These are phyloP conservation scores for Metschnikowia continentalis DNA, from an alignment of 805 yeast genomes.

Conservation along the genomic window DNA sequence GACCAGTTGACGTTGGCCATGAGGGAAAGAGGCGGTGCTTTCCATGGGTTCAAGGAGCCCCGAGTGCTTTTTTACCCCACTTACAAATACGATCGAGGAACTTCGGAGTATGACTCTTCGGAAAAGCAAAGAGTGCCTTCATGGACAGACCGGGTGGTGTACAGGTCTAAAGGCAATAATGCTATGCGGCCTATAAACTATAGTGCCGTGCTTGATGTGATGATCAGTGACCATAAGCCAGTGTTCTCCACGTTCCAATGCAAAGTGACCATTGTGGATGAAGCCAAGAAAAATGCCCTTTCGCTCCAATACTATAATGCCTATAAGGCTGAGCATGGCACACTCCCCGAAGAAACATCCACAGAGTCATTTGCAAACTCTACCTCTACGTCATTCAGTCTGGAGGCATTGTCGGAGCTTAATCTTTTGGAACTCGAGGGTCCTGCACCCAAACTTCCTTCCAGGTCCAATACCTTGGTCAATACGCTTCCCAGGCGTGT, in stretches of 20 bases:
- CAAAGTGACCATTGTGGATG: slow-evolving; percentile 62
- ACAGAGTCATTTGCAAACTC: slow-evolving; percentile 4
- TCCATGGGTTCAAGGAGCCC: slow-evolving; percentile 72
- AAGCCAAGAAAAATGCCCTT: slow-evolving; percentile 26
- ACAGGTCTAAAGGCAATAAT: slow-evolving; percentile 44
- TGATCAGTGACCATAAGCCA: slow-evolving; percentile 87
- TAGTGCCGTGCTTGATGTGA: slow-evolving; percentile 54
- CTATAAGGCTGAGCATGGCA: slow-evolving; percentile 29
- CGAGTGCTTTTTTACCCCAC: slow-evolving; percentile 82
- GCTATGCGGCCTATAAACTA: slow-evolving; percentile 60
- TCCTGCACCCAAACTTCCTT: slow-evolving; percentile 23
- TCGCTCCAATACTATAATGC: slow-evolving; percentile 25
- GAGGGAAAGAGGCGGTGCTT: slow-evolving; percentile 51
- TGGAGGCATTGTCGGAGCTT: slow-evolving; percentile 31
- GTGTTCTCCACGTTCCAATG: slow-evolving; percentile 77
- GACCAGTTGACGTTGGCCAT: slow-evolving; percentile 83
- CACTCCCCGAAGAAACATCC: slow-evolving; percentile 11
- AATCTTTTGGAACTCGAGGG: slow-evolving; percentile 31
- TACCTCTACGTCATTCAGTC: slow-evolving; percentile 18
- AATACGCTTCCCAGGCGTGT: slow-evolving; percentile 22
- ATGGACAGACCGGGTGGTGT: slow-evolving; percentile 91
- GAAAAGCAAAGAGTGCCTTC: slow-evolving; percentile 93
- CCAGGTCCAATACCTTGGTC: slow-evolving; percentile 13
- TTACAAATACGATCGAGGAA: slow-evolving; percentile 85
- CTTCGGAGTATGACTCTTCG: slow-evolving; percentile 75